Evolutionary conservation across 176 grass and related monocot genomes (phyloP), one percentile per base, ranked within the genome.

Genomic region (Cocos nucifera): DNA sequence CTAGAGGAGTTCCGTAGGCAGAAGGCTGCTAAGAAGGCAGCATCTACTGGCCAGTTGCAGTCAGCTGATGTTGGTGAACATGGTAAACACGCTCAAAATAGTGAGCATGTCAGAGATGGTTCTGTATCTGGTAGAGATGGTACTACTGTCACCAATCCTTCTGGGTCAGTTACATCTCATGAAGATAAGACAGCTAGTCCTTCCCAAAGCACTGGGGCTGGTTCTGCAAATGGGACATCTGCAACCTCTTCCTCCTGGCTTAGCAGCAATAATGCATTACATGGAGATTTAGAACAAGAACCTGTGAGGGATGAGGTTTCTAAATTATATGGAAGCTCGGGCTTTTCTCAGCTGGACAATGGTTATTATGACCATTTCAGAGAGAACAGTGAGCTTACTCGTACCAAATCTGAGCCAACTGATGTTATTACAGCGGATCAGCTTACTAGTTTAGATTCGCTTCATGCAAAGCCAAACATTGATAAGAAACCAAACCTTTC

Each of bases 1-100:
- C 78, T 99, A 30, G 94, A 86, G 58, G 88, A 99, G 74, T 99
- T 93, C 64, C 94, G 94, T 6, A 99, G 79, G 83, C 87, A 84
- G 56, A 99, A 93, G 72, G 74, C 82, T 35, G 59, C 67, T 12
- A 89, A 83, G 56, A 88, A 84, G 69, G 60, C 75, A 2, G 69
- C 71, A 30, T 69, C 83, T 17, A 4, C 28, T 28, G 59, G 61
- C 15, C 76, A 83, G 64, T 58, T 61, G 49, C 71, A 29, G 25
- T 57, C 64, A 0, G 27, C 53, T 28, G 71, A 78, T 77, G 50
- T 73, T 14, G 69, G 79, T 35, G 63, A 32, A 59, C 53, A 44
- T 54, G 76, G 78, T 26, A 86, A 70, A 27, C 4, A 67, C 6
- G 65, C 72, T 78, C 74, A 79, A 69, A 81, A 64, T 26, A 64